phyloP scores from a whole-genome alignment of 2,329 filamentous ascomycete species.

The Cordyceps cicadae region DNA sequence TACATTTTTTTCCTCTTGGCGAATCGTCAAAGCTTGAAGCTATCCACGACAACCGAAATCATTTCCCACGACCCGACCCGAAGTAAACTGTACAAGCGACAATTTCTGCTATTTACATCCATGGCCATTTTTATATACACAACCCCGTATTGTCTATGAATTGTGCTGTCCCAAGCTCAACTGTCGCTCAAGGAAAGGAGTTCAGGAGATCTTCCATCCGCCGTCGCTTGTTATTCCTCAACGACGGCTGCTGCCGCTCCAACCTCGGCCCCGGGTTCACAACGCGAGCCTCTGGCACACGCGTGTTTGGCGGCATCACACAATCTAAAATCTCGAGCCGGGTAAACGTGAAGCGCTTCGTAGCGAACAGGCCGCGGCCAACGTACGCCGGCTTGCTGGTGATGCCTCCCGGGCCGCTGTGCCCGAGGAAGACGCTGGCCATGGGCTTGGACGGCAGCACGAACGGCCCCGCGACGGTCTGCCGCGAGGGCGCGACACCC shows the following conservation, averaged over 20 bases:
- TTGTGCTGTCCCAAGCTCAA: no score
- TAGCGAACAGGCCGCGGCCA: slow-evolving; percentile 27
- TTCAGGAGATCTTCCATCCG: slow-evolving; percentile 27
- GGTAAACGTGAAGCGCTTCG: slow-evolving; percentile 26
- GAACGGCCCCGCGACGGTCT: slow-evolving; percentile 28
- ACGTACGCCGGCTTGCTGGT: slow-evolving; percentile 27
- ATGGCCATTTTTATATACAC: neutral
- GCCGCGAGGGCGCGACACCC: slow-evolving; percentile 17
- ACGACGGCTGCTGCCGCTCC: slow-evolving; percentile 14
- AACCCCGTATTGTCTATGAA: neutral
- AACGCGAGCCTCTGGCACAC: neutral
- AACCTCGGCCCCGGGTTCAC: no score
- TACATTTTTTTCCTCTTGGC: slow-evolving; percentile 20
- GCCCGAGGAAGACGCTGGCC: slow-evolving; percentile 30
- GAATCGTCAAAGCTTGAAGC: neutral
- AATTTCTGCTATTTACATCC: neutral
- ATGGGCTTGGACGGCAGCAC: slow-evolving; percentile 32
- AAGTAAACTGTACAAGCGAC: neutral
- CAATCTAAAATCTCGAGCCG: slow-evolving; percentile 10
- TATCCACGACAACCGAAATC: neutral
- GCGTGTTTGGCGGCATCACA: slow-evolving; percentile 1
- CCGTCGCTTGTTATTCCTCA: slow-evolving; percentile 26
- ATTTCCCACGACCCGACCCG: neutral
- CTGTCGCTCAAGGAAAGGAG: slow-evolving; percentile 17
- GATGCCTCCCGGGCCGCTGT: slow-evolving; percentile 28